Evolutionary conservation across 1,139 yeast species (phyloP), one percentile per base, ranked within the genome.

Genomic region (Suhomyces anneliseae): DNA sequence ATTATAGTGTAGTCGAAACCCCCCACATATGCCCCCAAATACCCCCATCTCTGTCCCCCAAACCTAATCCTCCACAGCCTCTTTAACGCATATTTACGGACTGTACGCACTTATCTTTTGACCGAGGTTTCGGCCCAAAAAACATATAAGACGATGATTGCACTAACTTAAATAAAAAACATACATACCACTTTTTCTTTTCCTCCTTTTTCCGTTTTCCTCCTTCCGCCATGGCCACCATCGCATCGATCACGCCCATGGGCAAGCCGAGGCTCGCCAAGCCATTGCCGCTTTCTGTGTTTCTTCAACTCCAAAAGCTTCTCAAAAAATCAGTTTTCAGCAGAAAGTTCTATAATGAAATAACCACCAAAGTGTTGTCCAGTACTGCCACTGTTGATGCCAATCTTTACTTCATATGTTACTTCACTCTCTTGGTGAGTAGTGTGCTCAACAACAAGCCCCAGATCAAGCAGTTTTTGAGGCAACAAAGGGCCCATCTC

Each of bases 381-480:
- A 62, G 60, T 37, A 51, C 74, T 1, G 50, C 75, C 11, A 70
- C 76, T 1, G 66, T 75, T 15, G 80, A 75, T 52, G 57, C 70
- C 11, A 72, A 69, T 42, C 61, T 75, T 39, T 75, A 75, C 54
- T 75, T 75, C 56, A 62, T 73, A 26, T 75, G 80, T 56, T 75
- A 75, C 57, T 72, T 72, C 54, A 64, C 78, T 11, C 65, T 75
- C 39, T 54, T 74, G 49, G 48, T 68, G 38, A 74, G 81, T 36
- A 66, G 76, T 42, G 56, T 75, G 1, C 61, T 72, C 48, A 70
- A 77, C 51, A 69, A 79, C 54, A 64, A 71, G 52, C 67, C 68
- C 26, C 53, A 59, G 32, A 73, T 75, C 51, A 51, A 54, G 46
- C 55, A 51, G 35, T 74, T 71, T 48, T 56, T 74, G 38, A 57